A percentile compares a stretch with the other conserved stretches of the same genome.
Conservation (phyloP, 768 basidiomycete species). For the Mrakia frigida region DNA sequence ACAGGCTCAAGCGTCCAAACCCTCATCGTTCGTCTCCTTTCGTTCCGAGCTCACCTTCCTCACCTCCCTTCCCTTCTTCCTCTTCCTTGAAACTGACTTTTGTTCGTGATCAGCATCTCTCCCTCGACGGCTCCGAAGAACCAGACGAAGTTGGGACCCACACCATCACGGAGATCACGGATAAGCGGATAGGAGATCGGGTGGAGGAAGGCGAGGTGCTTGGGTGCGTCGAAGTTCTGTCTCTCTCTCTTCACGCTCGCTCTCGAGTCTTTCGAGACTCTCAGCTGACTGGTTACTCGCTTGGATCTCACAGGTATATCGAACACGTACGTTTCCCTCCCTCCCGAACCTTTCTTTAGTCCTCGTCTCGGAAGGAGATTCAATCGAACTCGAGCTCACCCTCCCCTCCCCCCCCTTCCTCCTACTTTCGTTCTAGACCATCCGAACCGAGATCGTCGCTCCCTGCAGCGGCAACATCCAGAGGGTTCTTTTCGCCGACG, state of each 20-base stretch:
- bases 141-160: neutral
- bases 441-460: slow-evolving; percentile 4
- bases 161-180: neutral
- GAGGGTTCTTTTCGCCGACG: neutral
- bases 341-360: no score
- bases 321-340: neutral
- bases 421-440: neutral
- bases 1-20: slow-evolving; percentile 1
- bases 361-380: no score
- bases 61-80: neutral
- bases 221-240: neutral
- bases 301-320: neutral
- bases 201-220: neutral
- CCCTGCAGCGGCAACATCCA: neutral
- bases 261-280: neutral
- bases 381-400: neutral
- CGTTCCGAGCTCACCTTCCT: neutral
- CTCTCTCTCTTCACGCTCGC: neutral
- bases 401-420: neutral
- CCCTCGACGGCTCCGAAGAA: neutral
- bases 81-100: no score
- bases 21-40: slow-evolving; percentile 10
- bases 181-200: neutral
- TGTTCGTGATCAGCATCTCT: no score
- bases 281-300: neutral